Conservation (phyloP, 1,139 yeast genomes). For the Arxiozyma slooffiae region DNA sequence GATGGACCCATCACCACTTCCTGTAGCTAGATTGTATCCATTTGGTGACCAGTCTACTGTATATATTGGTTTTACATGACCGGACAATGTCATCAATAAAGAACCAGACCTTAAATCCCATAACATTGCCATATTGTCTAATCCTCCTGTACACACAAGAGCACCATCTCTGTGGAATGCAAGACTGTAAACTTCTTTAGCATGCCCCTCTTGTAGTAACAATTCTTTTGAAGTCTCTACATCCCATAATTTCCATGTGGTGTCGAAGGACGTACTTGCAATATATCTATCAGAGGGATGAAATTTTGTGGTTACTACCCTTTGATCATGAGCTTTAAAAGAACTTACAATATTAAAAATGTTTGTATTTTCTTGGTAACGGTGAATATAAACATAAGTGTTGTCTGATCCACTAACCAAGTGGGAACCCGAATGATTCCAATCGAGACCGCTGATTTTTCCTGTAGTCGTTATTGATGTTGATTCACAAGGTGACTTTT, state of each 20-base stretch:
- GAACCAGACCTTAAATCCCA: constrained; percentile 88
- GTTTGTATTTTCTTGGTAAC: constrained; percentile 15
- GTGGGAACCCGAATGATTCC: constrained; percentile 38
- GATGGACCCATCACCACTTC: constrained; percentile 72
- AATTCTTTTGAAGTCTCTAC: constrained; percentile 38
- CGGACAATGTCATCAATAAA: constrained; percentile 46
- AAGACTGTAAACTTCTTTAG: constrained; percentile 58
- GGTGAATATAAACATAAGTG: constrained; percentile 45
- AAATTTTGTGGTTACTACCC: constrained; percentile 55
- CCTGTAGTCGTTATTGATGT: constrained; percentile 38
- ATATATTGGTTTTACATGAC: constrained; percentile 68
- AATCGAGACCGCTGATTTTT: constrained; percentile 60
- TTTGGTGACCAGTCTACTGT: constrained; percentile 66
- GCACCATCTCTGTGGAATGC: constrained; percentile 73
- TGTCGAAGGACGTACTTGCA: constrained; percentile 73
- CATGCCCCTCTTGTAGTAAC: constrained; percentile 74
- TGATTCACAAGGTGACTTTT: constrained; percentile 11
- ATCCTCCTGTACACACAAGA: constrained; percentile 65
- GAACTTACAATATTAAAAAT: constrained; percentile 12
- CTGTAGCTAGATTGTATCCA: constrained; percentile 71
- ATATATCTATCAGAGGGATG: constrained; percentile 55
- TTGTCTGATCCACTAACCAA: constrained; percentile 59
- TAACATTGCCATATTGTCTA: constrained; percentile 61
- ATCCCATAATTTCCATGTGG: constrained; percentile 90
- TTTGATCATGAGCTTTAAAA: constrained; percentile 37